Base-by-base conservation (phyloP, 345 rosid genomes). In the Alliaria petiolata region DNA sequence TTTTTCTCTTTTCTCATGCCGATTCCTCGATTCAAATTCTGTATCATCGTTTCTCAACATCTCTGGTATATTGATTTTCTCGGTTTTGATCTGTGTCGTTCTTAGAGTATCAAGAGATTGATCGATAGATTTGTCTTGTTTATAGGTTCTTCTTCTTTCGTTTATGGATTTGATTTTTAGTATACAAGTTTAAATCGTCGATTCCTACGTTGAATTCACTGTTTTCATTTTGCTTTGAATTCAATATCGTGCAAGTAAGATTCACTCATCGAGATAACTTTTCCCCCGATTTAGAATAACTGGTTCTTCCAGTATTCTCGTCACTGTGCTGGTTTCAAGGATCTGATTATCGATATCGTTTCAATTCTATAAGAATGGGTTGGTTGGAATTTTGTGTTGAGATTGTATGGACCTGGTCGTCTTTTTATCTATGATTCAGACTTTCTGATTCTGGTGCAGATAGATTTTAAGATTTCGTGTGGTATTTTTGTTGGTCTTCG, bases 31-130 rank as follows among this genome's bases (percentile, higher is more conserved):
- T 76, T 69, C 40, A 38, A 7, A 12, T 55, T 51, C 11, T 76
- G 56, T 14, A 28, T 68, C 70, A 44, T 63, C 58, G 8, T 61
- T 43, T 75, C 42, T 44, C 55, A 60, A 4, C 22, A 69, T 47
- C 71, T 63, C 25, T 63, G 75, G 62, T 63, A 55, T 28, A 12
- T 9, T 52, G 6, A 2, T 6, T 39, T 49, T 65, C 55, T 47
- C 35, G 34, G 4, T 57, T 6, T 67, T 10, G 9, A 59, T 68
- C 56, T 61, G 46, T 22, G 43, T 61, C 58, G 1, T 60, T 52
- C 6, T 16, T 42, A 38, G 38, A 28, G 62, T 20, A 6, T 22
- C 26, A 35, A 57, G 43, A 50, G 54, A 40, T 74, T 67, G 62
- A 67, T 74, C 42, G 14, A 26, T 49, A 3, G 12, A 55, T 35